Base-by-base conservation (phyloP, 495 filamentous ascomycete genomes). In the Xylaria sp. region DNA sequence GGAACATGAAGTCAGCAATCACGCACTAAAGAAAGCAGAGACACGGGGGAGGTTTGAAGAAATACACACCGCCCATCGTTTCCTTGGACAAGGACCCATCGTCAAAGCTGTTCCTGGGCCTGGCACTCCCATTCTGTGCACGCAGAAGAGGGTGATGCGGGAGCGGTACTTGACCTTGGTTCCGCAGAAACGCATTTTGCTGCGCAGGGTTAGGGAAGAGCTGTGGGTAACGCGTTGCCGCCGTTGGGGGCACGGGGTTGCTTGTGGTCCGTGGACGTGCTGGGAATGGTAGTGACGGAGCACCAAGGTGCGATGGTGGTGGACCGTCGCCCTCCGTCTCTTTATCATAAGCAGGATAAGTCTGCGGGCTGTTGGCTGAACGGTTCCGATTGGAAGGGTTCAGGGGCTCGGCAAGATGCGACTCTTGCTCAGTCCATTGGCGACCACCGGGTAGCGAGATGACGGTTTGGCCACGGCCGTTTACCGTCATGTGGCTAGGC, bases 341-440 rank as follows among this genome's bases (percentile, higher is more conserved):
- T 69, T 86, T 86, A 41, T 86, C 84, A 44, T 78, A 83, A 19
- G 74, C 80, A 52, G 79, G 77, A 55, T 74, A 82, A 0, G 73
- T 61, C 41, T 75, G 72, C 26, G 74, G 81, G 65, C 82, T 83
- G 3, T 78, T 77, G 14, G 78, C 78, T 14, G 78, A 73, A 1
- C 79, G 77, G 41, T 82, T 76, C 6, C 78, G 77, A 57, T 80
- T 82, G 40, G 79, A 74, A 15, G 77, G 70, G 33, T 82, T 79
- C n/a, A 86, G 77, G 58, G 84, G 84, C 57, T 82, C 78, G 0
- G 81, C 64, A 14, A 86, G 76, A 58, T 81, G 79, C 8, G 84
- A 85, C 70, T 85, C 82, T 64, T 85, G 81, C 29, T 79, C 48
- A 35, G 78, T 82, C 84, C 84, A 86, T 50, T 75, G 73, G 68